These are phyloP conservation scores for Russula earlei DNA, from an alignment of 768 basidiomycete species.

Conservation along the genomic window DNA sequence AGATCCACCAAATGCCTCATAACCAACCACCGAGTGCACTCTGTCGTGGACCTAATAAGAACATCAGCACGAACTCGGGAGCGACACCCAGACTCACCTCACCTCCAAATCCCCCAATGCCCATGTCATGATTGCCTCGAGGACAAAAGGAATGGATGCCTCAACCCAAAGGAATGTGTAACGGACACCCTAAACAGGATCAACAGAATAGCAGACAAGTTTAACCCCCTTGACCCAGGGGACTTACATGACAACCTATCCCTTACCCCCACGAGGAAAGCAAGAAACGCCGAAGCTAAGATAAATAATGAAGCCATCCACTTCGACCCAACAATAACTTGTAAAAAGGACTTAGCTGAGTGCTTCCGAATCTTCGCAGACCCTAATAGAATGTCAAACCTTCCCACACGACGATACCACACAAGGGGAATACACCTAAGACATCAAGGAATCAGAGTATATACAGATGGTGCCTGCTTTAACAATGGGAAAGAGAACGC, in stretches of 20 bases:
- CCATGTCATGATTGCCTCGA: neutral
- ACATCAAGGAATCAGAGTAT: neutral
- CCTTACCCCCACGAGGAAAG: neutral
- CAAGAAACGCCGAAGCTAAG: neutral
- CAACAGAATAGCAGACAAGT: neutral
- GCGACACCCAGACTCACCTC: neutral
- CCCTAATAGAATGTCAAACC: accelerated
- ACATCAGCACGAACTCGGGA: neutral
- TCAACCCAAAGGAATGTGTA: neutral
- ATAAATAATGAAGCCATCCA: neutral
- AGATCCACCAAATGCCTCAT: neutral
- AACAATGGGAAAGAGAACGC: neutral
- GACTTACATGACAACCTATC: neutral
- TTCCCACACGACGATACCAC: neutral
- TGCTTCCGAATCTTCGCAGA: neutral
- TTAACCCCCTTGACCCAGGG: neutral
- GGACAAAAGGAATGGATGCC: neutral
- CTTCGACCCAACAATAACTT: neutral
- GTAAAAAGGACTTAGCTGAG: neutral
- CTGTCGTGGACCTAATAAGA: neutral
- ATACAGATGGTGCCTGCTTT: neutral
- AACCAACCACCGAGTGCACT: neutral
- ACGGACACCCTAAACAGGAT: neutral
- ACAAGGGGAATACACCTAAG: no score
- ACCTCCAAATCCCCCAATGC: neutral